phyloP scores from a whole-genome alignment of 805 yeast species.

The Metschnikowia arizonensis region DNA sequence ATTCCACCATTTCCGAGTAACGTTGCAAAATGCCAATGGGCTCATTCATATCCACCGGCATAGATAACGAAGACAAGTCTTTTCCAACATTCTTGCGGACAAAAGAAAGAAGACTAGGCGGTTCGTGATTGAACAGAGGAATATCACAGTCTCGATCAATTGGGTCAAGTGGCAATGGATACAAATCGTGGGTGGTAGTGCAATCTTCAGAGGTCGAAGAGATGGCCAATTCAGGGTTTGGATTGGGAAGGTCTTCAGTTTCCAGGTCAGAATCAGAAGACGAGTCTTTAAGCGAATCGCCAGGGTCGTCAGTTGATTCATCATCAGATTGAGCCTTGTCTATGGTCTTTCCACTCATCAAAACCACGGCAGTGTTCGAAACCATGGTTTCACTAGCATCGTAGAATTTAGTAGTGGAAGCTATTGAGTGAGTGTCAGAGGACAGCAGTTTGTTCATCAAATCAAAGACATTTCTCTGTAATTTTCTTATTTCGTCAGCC shows the following conservation, averaged over 20 bases:
- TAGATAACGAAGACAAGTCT: conserved; percentile 76
- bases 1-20: conserved; percentile 77
- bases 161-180: conserved; percentile 57
- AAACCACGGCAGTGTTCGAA: conserved; percentile 49
- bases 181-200: conserved; percentile 38
- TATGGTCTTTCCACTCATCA: conserved; percentile 28
- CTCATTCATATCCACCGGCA: conserved; percentile 94
- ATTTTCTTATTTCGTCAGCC: conserved; percentile 1
- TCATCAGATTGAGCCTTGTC: conserved; percentile 11
- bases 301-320: conserved; percentile 22
- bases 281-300: conserved; percentile 16
- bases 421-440: conserved; percentile 26
- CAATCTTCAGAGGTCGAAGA: background rate
- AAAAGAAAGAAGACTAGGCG: conserved; percentile 78
- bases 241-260: conserved; percentile 14
- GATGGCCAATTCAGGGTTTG: background rate
- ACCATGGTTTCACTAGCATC: conserved; percentile 70
- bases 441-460: conserved; percentile 6
- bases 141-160: conserved; percentile 58
- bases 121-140: conserved; percentile 54
- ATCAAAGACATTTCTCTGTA: conserved; percentile 1
- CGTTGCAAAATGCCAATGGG: conserved; percentile 81
- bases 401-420: conserved; percentile 32
- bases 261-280: conserved; percentile 17
- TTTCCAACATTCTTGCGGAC: conserved; percentile 90